Base-by-base conservation (phyloP, 495 filamentous ascomycete species). In the Penicillium maclennaniae region DNA sequence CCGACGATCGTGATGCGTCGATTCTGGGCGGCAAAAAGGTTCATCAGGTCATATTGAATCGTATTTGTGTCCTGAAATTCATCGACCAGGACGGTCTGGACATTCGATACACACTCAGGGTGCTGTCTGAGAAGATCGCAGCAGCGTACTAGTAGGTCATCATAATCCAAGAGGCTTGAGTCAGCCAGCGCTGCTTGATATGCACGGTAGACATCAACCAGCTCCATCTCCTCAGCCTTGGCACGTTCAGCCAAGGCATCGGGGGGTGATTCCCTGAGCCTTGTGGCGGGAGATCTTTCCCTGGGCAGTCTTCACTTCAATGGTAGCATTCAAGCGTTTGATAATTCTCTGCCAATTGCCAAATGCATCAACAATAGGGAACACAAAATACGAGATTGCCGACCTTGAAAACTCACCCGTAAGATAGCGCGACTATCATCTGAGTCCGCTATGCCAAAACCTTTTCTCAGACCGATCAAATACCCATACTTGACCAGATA, bases 61-160 rank as follows among this genome's bases (percentile, higher is more conserved):
- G 87, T 74, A 57, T 99, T 99, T 1, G 95, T 99, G 64, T 99
- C 95, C 66, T 99, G 95, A 56, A 96, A 99, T 61, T 99, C 95
- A 61, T 99, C 95, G 56, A 99, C 93, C 39, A 99, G 74, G 1
- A 99, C 91, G 0, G 89, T 85, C 64, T 97, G 85, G 16, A 99
- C 83, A 64, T 95, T 96, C 4, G 85, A 85, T 3, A 96, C 92
- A 61, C 91, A 97, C n/a, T 84, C 73, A 1, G 91, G 92, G 54
- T 88, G 80, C 45, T 79, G 71, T 43, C 81, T 79, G 15, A 99
- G 81, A 9, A 99, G 81, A 27, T 95, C 84, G 6, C 84, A 85
- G 54, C 93, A 96, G 43, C 85, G 83, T 14, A 96, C 72, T 6
- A 99, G 80, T 3, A 99, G 79, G 61, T 99, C 95, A 61, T 99